phyloP scores from a whole-genome alignment of 441 rosid genomes.

The Bocquillonia castaneifolia region DNA sequence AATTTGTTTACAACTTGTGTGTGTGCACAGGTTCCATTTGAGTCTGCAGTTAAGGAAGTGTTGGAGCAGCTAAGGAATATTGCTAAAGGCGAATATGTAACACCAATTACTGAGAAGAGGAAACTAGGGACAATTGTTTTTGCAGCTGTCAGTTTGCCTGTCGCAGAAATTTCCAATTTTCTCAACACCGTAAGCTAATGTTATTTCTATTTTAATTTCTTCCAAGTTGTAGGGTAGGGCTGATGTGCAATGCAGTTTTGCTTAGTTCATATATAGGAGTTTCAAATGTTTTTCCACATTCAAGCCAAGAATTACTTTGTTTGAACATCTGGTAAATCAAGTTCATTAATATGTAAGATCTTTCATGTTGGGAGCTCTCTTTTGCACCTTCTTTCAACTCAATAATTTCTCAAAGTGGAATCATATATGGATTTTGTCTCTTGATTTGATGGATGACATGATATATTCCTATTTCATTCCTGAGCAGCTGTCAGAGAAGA shows the following conservation, averaged over 20 bases:
- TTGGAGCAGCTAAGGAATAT: constrained; percentile 60
- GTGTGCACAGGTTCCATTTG: constrained; percentile 65
- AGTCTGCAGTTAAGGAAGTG: constrained; percentile 62
- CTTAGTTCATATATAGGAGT: neutral
- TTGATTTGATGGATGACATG: neutral
- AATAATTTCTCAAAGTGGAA: neutral
- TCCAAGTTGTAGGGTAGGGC: no score
- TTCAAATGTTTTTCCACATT: neutral
- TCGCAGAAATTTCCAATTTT: constrained; percentile 43
- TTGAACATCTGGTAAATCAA: neutral
- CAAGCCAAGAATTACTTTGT: neutral
- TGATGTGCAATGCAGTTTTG: no score
- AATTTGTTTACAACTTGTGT: constrained; percentile 16
- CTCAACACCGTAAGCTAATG: constrained; percentile 53
- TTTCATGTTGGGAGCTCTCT: neutral
- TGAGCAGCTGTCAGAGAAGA: constrained; percentile 51
- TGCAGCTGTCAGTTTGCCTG: constrained; percentile 76
- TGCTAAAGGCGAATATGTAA: constrained; percentile 61
- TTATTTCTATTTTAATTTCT: neutral
- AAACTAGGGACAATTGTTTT: constrained; percentile 63
- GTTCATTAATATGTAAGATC: neutral
- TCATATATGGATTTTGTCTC: neutral
- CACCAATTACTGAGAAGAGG: constrained; percentile 59
- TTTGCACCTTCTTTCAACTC: neutral
- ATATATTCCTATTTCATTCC: neutral